These are phyloP conservation scores for Echium plantagineum DNA, from an alignment of 257 asterid species.

Conservation along the genomic window DNA sequence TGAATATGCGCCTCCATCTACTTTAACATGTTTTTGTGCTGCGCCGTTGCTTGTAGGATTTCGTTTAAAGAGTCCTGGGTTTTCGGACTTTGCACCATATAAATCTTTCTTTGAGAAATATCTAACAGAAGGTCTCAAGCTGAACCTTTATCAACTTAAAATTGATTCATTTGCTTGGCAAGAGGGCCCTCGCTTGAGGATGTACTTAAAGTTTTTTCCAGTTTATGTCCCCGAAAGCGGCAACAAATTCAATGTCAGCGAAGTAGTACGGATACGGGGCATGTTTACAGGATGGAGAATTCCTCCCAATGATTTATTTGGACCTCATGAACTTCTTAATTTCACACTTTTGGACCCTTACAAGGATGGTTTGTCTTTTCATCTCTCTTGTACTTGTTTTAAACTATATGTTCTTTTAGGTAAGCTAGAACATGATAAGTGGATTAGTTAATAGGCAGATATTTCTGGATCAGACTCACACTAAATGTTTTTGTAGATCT, in stretches of 20 bases:
- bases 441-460: no score
- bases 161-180: slow-evolving; percentile 49
- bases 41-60: slow-evolving; percentile 72
- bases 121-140: slow-evolving; percentile 44
- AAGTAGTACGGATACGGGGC: slow-evolving; percentile 49
- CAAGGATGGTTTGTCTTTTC: slow-evolving; percentile 34
- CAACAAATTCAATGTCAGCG: slow-evolving; percentile 43
- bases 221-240: slow-evolving; percentile 16
- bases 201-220: slow-evolving; percentile 76
- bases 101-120: slow-evolving; percentile 31
- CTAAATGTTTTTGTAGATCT: no score
- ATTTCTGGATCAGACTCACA: no score
- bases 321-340: slow-evolving; percentile 86
- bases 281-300: slow-evolving; percentile 75
- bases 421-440: no score
- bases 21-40: slow-evolving; percentile 58
- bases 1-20: slow-evolving; percentile 49
- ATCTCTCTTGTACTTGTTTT: not conserved
- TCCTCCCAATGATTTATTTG: slow-evolving; percentile 55
- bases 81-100: slow-evolving; percentile 60
- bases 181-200: slow-evolving; percentile 68
- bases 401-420: not conserved
- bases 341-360: slow-evolving; percentile 69
- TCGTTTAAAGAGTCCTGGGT: slow-evolving; percentile 90
- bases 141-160: slow-evolving; percentile 52